These are phyloP conservation scores for Letharia lupina DNA, from an alignment of 495 filamentous ascomycete genomes.

Conservation along the genomic window DNA sequence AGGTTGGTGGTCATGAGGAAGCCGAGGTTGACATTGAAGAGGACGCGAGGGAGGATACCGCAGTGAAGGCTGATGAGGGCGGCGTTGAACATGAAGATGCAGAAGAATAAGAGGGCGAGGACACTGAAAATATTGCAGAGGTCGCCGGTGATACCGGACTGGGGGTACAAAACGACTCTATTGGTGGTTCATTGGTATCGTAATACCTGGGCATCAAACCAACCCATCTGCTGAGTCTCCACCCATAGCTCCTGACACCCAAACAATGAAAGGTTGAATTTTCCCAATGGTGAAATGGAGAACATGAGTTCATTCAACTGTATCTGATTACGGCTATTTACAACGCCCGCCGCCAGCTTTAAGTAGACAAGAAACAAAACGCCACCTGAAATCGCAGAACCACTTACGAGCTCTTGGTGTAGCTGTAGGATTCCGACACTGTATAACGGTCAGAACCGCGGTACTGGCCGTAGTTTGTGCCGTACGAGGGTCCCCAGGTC, in stretches of 20 bases:
- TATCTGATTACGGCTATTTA: neutral
- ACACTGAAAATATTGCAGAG: neutral
- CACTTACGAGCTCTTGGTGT: conserved; percentile 9
- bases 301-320: neutral
- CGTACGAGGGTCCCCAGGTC: conserved; percentile 21
- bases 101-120: neutral
- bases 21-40: neutral
- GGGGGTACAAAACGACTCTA: neutral
- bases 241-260: neutral
- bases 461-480: conserved; percentile 22
- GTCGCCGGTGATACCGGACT: neutral
- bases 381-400: neutral
- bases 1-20: neutral
- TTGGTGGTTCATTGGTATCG: neutral
- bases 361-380: neutral
- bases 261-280: neutral
- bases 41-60: neutral
- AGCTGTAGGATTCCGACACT: conserved; percentile 15
- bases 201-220: neutral
- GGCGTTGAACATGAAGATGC: neutral
- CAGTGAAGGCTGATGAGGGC: neutral
- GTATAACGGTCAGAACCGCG: conserved; percentile 12
- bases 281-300: neutral
- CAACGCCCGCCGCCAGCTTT: neutral
- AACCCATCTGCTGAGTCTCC: neutral